Evolutionary conservation across 441 rosid genomes (phyloP).

Genomic region (Croton laevigatus): DNA sequence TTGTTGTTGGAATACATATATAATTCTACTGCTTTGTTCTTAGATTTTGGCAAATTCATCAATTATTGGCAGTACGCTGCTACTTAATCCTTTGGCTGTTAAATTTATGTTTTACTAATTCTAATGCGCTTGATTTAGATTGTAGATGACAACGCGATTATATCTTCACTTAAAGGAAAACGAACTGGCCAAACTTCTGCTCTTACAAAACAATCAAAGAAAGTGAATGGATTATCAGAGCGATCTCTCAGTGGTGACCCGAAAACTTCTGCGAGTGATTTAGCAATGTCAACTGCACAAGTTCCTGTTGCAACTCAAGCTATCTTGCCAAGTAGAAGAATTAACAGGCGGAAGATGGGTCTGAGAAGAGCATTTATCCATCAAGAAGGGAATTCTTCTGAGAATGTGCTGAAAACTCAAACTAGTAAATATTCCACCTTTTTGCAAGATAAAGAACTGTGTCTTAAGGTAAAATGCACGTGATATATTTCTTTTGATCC

Average conservation of each 20-base stretch:
- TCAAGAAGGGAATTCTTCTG: conserved; percentile 40
- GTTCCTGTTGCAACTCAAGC: conserved; percentile 41
- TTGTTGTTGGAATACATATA: no score
- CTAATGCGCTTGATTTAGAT: conserved; percentile 37
- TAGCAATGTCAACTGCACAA: conserved; percentile 36
- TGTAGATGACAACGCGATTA: conserved; percentile 44
- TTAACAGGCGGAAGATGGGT: conserved; percentile 64
- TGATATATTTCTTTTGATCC: conserved; percentile 15
- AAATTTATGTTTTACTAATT: conserved; percentile 7
- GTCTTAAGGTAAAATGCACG: conserved; percentile 44
- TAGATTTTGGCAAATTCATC: background rate
- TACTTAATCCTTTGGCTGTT: conserved; percentile 12
- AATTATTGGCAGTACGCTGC: background rate
- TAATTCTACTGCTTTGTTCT: background rate
- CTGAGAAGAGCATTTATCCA: conserved; percentile 39
- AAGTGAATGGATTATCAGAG: conserved; percentile 38
- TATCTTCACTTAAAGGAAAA: conserved; percentile 42
- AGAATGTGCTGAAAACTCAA: conserved; percentile 35
- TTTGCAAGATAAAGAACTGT: conserved; percentile 33
- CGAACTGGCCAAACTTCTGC: conserved; percentile 39
- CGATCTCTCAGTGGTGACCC: conserved; percentile 38
- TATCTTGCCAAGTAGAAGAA: conserved; percentile 41
- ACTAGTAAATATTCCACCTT: conserved; percentile 26
- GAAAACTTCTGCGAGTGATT: conserved; percentile 36
- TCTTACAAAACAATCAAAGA: conserved; percentile 43